Evolutionary conservation across 2,329 filamentous ascomycete genomes (phyloP), one percentile per base, ranked within the genome.

Genomic region (Colletotrichum spinosum): DNA sequence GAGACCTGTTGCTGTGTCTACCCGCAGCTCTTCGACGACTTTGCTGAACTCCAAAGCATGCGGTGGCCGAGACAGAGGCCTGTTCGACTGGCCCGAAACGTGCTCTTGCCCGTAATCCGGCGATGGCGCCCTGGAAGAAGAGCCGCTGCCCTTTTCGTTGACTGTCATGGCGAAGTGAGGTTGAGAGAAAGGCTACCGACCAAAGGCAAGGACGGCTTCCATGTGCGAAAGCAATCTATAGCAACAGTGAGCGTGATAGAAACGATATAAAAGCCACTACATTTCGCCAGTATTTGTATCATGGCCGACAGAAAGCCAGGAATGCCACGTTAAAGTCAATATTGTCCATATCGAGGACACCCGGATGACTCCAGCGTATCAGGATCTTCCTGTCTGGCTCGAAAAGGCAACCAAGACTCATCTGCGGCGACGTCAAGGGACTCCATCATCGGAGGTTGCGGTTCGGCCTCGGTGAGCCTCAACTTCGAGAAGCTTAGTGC

Each of bases 1-100:
- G 13, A 90, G 78, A 37, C 88, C 88, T 74, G 88, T 80, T 15
- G 85, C 80, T 12, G 80, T 70, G 70, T 88, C 80, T 59, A 84
- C 82, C 8, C 78, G 74, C 15, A 89, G 78, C 72, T 90, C 83
- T 12, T 79, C 73, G 48, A 84, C 76, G 49, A 86, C 80, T 39
- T 80, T 75, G 49, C 81, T 76, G 70, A 78, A 80, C 38, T 79
- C 72, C 52, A 91, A 79, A 46, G 84, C 79, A 71, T 90, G 88
- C 33, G 88, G 86, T 9, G 87, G 87, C 55, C 79, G 76, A 8
- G 84, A 83, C 34, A 90, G 75, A 15, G 82, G 82, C 10, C 61
- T 61, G 61, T 76, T 75, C 55, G 72, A 72, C 65, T 75, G 73
- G 59, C 73, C 74, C 17, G 73, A 75, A 64, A 73, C 62, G 42